Conservation (phyloP, 2,329 filamentous ascomycete genomes). For the Neoscytalidium dimidiatum region DNA sequence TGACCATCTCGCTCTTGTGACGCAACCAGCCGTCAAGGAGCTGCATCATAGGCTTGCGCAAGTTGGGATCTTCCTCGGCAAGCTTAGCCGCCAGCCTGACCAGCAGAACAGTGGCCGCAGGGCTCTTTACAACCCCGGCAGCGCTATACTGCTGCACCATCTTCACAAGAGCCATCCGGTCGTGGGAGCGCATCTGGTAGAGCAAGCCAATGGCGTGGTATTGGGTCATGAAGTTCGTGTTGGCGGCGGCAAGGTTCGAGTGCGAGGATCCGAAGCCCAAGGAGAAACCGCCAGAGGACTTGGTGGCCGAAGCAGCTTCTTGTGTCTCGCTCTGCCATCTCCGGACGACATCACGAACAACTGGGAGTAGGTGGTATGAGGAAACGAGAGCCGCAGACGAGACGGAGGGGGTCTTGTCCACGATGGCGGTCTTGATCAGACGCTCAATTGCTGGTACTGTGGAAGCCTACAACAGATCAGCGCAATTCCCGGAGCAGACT, state of each 20-base stretch:
- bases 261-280: conserved; percentile 83
- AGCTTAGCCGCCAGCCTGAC: conserved; percentile 91
- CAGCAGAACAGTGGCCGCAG: conserved; percentile 87
- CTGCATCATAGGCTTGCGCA: conserved; percentile 95
- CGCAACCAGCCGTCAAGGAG: conserved; percentile 93
- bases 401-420: conserved; percentile 97
- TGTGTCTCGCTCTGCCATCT: conserved; percentile 99
- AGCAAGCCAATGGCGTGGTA: conserved; percentile 97
- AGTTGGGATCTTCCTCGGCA: conserved; percentile 85
- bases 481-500: background rate
- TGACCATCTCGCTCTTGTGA: conserved; percentile 92
- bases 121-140: conserved; percentile 90
- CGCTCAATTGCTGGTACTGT: conserved; percentile 98
- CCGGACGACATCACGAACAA: conserved; percentile 90
- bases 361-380: conserved; percentile 95
- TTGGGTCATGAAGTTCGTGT: conserved; percentile 96
- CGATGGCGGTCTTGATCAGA: conserved; percentile 98
- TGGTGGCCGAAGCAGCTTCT: conserved; percentile 87
- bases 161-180: conserved; percentile 97
- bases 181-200: conserved; percentile 96
- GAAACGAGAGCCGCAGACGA: conserved; percentile 95
- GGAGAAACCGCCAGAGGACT: conserved; percentile 86
- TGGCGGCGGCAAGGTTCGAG: conserved; percentile 68
- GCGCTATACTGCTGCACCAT: conserved; percentile 99
- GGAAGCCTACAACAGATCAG: conserved; percentile 63